These are phyloP conservation scores for Casaregolazyma lundiana DNA, from an alignment of 1,139 yeast species.

Conservation along the genomic window DNA sequence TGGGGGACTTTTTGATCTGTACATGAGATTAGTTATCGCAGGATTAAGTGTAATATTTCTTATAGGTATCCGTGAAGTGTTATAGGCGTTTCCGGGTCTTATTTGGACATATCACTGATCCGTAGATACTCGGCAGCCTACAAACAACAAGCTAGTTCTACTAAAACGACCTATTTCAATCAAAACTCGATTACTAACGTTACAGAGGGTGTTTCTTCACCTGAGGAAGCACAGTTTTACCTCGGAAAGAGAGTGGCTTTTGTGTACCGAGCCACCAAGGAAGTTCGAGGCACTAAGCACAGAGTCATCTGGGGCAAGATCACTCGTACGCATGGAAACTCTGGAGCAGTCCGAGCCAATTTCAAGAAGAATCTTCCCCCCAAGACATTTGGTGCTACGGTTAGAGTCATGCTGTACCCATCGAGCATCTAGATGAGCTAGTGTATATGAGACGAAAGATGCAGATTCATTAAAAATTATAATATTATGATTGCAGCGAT, in stretches of 20 bases:
- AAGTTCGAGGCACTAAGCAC: constrained; percentile 96
- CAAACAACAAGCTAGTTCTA: too few species aligned
- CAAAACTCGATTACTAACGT: constrained; percentile 11
- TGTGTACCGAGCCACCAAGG: constrained; percentile 98
- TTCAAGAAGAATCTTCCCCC: constrained; percentile 99
- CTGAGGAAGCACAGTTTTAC: constrained; percentile 97
- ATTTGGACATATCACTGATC: too few species aligned
- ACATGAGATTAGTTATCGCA: too few species aligned
- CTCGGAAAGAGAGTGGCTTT: constrained; percentile 99
- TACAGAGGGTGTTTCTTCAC: constrained; percentile 73
- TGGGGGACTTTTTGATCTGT: too few species aligned
- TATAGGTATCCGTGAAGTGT: too few species aligned
- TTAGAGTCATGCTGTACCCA: constrained; percentile 99
- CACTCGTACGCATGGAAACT: constrained; percentile 98
- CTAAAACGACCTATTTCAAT: background rate
- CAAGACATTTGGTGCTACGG: constrained; percentile 99
- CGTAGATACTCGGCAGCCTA: too few species aligned
- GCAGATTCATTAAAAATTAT: constrained; percentile 8
- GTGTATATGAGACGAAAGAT: constrained; percentile 9
- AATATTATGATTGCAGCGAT: constrained; percentile 8
- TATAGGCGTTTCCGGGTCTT: too few species aligned
- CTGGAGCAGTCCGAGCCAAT: constrained; percentile 97
- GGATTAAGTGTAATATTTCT: too few species aligned
- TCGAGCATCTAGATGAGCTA: constrained; percentile 73
- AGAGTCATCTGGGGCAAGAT: constrained; percentile 97